Evolutionary conservation across 2,329 filamentous ascomycete species (phyloP), one percentile per base, ranked within the genome.

Genomic region (Calonectria henricotiae): DNA sequence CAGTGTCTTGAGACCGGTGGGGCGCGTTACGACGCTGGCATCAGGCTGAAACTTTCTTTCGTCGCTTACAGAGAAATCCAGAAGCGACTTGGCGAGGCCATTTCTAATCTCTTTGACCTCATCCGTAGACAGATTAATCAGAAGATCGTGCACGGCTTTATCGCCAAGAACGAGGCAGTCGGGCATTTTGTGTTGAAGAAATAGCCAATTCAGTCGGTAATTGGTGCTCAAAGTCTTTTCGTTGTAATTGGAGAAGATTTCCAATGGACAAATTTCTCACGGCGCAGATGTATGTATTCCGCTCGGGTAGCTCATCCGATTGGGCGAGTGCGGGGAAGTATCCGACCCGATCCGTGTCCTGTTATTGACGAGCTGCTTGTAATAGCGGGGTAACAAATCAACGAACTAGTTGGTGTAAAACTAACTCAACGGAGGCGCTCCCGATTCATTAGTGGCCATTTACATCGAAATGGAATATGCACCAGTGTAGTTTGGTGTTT

Each of bases 41-140:
- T 46, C 49, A 17, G 73, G 77, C 6, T 79, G 77, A n/a, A 73
- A 78, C 49, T 70, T 13, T 1, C 70, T 43, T 43, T 78, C 76
- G 0, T 61, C 51, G 6, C 55, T 68, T 3, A 73, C 68, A 2
- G 76, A 73, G 47, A 74, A 74, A 5, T 73, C 44, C 3, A 70
- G 13, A 2, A 78, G 64, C 15, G 75, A 66, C 1, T 73, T 51
- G 12, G 68, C 68, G 1, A 78, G 47, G 4, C 46, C 30, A 0
- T 55, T 20, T 20, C 72, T 70, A 17, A 78, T 72, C 1, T 49
- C 12, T 11, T 72, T 23, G 15, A 76, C 65, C 15, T 74, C 72
- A 1, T 70, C 51, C 8, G 63, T 73, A 1, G 71, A 55, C 0
- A 74, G 67, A 13, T 67, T 44, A 23, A 76, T 69, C 9, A 77